Evolutionary conservation across 331 rosid genomes (phyloP), one percentile per base, ranked within the genome.

Genomic region (Quercus phellos): DNA sequence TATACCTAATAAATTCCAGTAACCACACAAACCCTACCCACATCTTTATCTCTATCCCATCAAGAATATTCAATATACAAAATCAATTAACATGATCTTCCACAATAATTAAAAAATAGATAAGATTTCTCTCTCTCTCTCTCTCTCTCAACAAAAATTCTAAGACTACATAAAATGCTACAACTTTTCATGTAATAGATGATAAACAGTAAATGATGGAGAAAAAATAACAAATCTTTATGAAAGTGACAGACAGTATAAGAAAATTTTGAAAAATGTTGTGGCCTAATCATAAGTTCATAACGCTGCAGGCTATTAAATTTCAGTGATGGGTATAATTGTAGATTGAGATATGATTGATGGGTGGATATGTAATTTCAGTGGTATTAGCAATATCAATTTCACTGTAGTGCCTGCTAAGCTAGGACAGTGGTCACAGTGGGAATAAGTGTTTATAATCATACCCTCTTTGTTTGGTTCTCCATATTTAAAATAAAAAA

Each of bases 381-480:
- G 6, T 14, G 22, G 0, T 9, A 38, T 17, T 59, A 19, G 55
- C 11, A 11, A 4, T 17, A 77, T 83, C 77, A 58, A 55, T 74
- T 73, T 74, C 14, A 81, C 81, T 80, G 88, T 55, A 74, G 77
- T 76, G 84, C 67, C 83, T 79, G 90, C 73, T 7, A 7, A 32
- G 54, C 26, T 30, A 74, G 86, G 85, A 84, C 90, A 77, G 78
- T 35, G 82, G 78, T 72, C 67, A 19, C 84, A 85, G 81, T 73
- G 82, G 66, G 67, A 81, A 51, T 75, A 78, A 67, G 84, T 78
- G 82, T 85, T 80, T 75, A 61, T 51, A 6, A 84, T 87, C 80
- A 82, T 55, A 3, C 81, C 74, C 64, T 29, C 79, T 80, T 75
- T 87, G 85, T 83, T 79, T 85, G 86, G 79, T 82, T 85, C 87